These are phyloP conservation scores for Solidago caesia DNA, from an alignment of 129 eudicot genomes.

Conservation along the genomic window DNA sequence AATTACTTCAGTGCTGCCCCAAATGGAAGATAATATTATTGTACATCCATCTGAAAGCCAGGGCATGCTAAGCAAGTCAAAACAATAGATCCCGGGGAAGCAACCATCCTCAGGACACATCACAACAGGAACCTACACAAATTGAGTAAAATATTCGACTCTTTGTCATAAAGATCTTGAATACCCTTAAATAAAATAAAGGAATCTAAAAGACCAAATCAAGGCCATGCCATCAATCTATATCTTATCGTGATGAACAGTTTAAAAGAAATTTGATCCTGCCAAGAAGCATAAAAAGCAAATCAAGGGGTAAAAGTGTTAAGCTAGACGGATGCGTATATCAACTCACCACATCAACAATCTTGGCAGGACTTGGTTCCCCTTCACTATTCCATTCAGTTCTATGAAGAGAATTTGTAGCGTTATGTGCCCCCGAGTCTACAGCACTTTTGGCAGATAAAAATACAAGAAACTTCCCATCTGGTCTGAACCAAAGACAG, in stretches of 20 bases:
- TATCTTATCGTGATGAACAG: neutral
- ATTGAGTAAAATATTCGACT: neutral
- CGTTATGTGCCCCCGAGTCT: slow-evolving; percentile 87
- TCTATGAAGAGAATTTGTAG: slow-evolving; percentile 86
- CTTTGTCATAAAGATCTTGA: neutral
- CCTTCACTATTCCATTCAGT: slow-evolving; percentile 70
- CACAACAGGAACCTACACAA: slow-evolving; percentile 76
- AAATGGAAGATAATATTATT: slow-evolving; percentile 65
- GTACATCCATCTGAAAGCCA: slow-evolving; percentile 96
- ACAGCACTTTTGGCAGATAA: slow-evolving; percentile 77
- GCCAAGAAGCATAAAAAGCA: neutral
- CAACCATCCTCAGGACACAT: slow-evolving; percentile 77
- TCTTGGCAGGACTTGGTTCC: slow-evolving; percentile 39
- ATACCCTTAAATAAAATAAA: neutral
- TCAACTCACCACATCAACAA: slow-evolving; percentile 73
- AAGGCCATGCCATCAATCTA: neutral
- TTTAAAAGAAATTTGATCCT: neutral
- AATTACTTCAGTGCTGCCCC: slow-evolving; percentile 82
- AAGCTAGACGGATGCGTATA: neutral
- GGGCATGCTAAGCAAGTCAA: slow-evolving; percentile 49
- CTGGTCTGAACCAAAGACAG: slow-evolving; percentile 61
- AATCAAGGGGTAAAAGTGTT: neutral
- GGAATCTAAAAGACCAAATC: neutral
- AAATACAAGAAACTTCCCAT: slow-evolving; percentile 80
- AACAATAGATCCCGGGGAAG: slow-evolving; percentile 84